Evolutionary conservation across 805 yeast genomes (phyloP), one percentile per base, ranked within the genome.

Genomic region (Yarrowia sp.): DNA sequence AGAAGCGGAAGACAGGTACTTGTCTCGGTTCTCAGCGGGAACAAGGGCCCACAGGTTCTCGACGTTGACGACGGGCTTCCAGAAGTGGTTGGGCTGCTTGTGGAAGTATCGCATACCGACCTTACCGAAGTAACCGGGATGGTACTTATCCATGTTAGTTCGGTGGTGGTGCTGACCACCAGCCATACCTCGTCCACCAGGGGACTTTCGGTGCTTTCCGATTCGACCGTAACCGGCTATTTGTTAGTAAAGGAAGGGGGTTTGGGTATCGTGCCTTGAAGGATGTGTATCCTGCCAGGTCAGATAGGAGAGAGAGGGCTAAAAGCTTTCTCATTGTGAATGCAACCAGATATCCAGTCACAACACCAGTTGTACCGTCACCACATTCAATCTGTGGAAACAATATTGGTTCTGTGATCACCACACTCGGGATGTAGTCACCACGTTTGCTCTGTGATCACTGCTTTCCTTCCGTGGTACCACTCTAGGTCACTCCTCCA

Each of bases 141-240:
- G 99, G 97, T 91, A 95, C 86, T 94, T 95, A 85, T 95, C 99
- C 87, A 95, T 85, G 89, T 95, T 95, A 84, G 95, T 93, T 89
- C 99, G 92, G 97, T 95, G 99, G 86, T 95, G 99, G 86, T 94
- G 98, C 86, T 87, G 94, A 92, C 99, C 99, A 94, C 99, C 99
- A 83, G 99, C 99, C 93, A 86, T 94, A 95, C 99, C 99, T 87
- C 98, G 93, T 87, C 99, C 99, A 95, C 99, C 99, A 77, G 99
- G 98, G 81, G 91, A 95, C 97, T 95, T 95, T 92, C 99, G 93
- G 96, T 95, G 99, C 90, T 95, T 95, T 86, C 99, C 99, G 85
- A 95, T 86, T 89, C 99, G 96, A 91, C 99, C 99, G 85, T 94
- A 89, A 91, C 99, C 99, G 96, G 98, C 98, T 90, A 79, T n/a